These are phyloP conservation scores for Whalleya microplaca DNA, from an alignment of 2,329 filamentous ascomycete species.

Conservation along the genomic window DNA sequence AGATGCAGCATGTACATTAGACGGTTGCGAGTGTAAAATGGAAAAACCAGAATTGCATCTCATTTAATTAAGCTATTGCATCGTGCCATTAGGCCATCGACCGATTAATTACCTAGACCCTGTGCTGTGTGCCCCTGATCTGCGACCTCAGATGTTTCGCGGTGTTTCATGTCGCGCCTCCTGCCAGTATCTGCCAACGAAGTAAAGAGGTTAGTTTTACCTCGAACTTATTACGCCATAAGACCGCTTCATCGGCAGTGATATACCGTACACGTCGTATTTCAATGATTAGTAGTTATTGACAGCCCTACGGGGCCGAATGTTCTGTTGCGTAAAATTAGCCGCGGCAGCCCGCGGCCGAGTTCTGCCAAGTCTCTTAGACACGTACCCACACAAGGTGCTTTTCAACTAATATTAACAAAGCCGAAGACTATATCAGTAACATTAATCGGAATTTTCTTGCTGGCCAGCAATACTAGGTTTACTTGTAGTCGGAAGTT, in stretches of 20 bases:
- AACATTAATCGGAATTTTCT: no score
- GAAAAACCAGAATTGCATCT: not conserved
- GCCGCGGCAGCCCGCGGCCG: no score
- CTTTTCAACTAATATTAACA: no score
- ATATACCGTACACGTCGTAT: not conserved
- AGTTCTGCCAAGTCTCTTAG: no score
- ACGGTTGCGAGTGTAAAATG: not conserved
- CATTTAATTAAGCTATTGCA: not conserved
- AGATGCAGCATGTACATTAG: not conserved
- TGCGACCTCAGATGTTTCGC: conserved; percentile 9
- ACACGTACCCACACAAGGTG: no score
- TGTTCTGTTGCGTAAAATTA: no score
- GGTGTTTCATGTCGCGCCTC: conserved; percentile 14
- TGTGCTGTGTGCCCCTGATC: not conserved
- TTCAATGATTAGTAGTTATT: no score
- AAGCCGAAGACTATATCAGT: no score
- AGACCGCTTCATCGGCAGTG: not conserved
- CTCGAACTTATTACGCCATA: not conserved
- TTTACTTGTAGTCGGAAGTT: no score
- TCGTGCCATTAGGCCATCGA: not conserved
- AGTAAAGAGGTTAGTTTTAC: not conserved
- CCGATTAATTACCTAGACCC: not conserved
- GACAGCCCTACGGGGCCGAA: no score
- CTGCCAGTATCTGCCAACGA: not conserved
- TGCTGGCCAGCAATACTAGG: no score